These are phyloP conservation scores for Vitis hybrid DNA, from an alignment of 177 flowering plant genomes.

Conservation along the genomic window DNA sequence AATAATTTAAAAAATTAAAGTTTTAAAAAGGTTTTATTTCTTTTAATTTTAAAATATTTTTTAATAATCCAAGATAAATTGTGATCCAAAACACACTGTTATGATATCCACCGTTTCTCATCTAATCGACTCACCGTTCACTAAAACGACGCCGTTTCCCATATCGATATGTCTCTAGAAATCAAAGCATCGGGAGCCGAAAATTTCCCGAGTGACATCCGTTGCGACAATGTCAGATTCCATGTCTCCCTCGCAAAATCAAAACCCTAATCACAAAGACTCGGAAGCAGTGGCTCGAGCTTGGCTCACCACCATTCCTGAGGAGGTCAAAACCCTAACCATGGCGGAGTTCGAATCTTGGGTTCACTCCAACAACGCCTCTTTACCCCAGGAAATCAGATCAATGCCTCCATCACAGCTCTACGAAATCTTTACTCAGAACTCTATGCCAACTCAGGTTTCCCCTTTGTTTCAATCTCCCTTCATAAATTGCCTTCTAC, in stretches of 20 bases:
- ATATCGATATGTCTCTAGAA: background rate
- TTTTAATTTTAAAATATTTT: too few species aligned
- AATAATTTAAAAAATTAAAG: too few species aligned
- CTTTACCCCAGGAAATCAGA: constrained; percentile 45
- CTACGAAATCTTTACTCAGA: constrained; percentile 37
- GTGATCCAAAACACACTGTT: too few species aligned
- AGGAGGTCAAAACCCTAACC: constrained; percentile 36
- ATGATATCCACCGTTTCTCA: too few species aligned
- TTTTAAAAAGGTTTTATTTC: too few species aligned
- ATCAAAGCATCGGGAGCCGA: background rate
- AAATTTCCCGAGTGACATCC: background rate
- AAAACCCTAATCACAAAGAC: constrained; percentile 22
- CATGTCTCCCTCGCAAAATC: background rate
- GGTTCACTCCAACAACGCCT: constrained; percentile 40
- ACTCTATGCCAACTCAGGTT: constrained; percentile 29
- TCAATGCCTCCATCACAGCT: constrained; percentile 45
- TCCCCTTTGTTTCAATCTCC: too few species aligned
- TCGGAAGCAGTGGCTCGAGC: constrained; percentile 54
- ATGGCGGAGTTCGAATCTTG: constrained; percentile 56
- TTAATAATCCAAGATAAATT: too few species aligned
- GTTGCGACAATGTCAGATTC: constrained; percentile 18
- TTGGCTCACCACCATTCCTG: constrained; percentile 57
- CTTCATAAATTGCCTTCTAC: too few species aligned
- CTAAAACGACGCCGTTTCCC: background rate
- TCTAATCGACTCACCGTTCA: background rate